phyloP scores from a whole-genome alignment of 2,329 filamentous ascomycete species.

The Claviceps spartinae region DNA sequence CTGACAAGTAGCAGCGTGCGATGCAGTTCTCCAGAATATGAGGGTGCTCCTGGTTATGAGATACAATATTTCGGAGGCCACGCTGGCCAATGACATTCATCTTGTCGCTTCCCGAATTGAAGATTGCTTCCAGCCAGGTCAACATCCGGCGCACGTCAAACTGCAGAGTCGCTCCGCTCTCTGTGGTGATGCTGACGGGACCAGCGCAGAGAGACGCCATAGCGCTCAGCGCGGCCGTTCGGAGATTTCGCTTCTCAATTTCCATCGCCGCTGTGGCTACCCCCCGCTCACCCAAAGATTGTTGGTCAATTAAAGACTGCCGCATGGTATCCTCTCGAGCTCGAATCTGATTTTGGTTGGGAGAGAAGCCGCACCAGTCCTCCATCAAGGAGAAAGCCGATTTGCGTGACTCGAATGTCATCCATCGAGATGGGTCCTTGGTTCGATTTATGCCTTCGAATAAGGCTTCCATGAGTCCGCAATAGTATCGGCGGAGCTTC shows the following conservation, averaged over 20 bases:
- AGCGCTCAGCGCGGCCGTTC: slow-evolving; percentile 79
- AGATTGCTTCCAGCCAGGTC: slow-evolving; percentile 90
- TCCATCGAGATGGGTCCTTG: slow-evolving; percentile 78
- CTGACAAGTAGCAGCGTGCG: slow-evolving; percentile 75
- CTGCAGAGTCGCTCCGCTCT: slow-evolving; percentile 73
- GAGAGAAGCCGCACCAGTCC: slow-evolving; percentile 96
- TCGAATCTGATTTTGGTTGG: slow-evolving; percentile 71
- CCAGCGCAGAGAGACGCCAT: slow-evolving; percentile 88
- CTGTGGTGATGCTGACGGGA: slow-evolving; percentile 75
- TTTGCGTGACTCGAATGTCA: slow-evolving; percentile 92
- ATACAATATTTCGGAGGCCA: slow-evolving; percentile 77
- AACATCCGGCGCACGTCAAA: slow-evolving; percentile 91
- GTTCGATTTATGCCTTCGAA: slow-evolving; percentile 85
- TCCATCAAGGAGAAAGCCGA: slow-evolving; percentile 96
- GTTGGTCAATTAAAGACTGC: slow-evolving; percentile 69
- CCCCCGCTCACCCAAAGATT: slow-evolving; percentile 60
- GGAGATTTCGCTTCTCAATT: slow-evolving; percentile 87
- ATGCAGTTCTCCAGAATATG: slow-evolving; percentile 84
- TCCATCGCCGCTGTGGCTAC: slow-evolving; percentile 83
- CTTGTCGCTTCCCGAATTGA: slow-evolving; percentile 80
- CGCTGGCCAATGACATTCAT: slow-evolving; percentile 81
- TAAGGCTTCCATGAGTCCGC: slow-evolving; percentile 80
- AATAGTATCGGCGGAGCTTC: slow-evolving; percentile 82
- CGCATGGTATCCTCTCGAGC: slow-evolving; percentile 78
- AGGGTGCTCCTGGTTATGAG: slow-evolving; percentile 77